Conservation (phyloP, 2,329 filamentous ascomycete genomes). For the Sarocladiaceae sp. region DNA sequence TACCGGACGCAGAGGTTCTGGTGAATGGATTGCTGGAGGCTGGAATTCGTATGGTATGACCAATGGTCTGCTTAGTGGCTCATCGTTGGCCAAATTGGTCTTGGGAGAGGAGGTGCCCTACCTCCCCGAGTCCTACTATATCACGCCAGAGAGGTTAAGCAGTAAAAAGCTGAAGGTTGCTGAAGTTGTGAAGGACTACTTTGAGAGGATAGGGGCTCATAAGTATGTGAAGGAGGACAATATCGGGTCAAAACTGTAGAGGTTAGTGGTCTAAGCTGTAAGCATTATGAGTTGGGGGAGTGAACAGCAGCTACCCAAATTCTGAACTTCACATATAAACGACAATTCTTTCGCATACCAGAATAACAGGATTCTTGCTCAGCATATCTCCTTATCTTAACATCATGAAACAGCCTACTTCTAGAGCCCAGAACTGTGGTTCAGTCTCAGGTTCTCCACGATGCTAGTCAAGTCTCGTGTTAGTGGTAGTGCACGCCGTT, state of each 20-base stretch:
- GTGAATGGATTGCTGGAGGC: constrained; percentile 49
- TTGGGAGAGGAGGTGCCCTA: background rate
- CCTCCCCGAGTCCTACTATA: background rate
- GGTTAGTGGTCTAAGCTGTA: background rate
- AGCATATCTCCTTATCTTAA: too few species aligned
- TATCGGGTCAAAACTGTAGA: background rate
- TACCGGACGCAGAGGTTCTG: constrained; percentile 18
- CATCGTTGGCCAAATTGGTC: background rate
- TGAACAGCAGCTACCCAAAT: too few species aligned
- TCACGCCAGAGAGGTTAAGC: background rate
- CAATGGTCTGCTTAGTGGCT: background rate
- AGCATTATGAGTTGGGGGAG: background rate
- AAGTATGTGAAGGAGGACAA: background rate
- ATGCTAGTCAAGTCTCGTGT: background rate
- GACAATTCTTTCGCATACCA: too few species aligned
- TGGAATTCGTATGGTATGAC: constrained; percentile 49
- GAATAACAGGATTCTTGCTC: too few species aligned
- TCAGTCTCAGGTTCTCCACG: too few species aligned
- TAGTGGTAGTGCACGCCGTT: background rate
- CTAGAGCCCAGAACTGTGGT: background rate
- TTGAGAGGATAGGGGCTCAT: background rate
- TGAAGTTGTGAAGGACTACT: background rate
- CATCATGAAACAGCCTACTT: too few species aligned
- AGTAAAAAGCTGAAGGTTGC: background rate
- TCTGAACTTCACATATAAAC: too few species aligned